A percentile compares a stretch with the other conserved stretches of the same genome.
Conservation (phyloP, 2,329 filamentous ascomycete genomes). For the Xylogone sp. region DNA sequence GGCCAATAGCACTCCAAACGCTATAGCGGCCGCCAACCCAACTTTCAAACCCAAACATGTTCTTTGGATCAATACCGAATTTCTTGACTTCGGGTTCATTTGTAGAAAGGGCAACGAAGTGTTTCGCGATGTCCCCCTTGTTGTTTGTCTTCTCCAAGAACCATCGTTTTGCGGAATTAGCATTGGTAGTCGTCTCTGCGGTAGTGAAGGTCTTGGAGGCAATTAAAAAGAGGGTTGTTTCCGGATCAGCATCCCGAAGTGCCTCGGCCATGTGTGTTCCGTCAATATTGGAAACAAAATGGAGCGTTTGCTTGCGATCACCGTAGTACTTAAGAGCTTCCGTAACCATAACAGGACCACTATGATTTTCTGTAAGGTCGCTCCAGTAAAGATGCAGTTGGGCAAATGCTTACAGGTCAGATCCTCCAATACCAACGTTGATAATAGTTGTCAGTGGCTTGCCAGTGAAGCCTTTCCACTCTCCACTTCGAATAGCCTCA, state of each 20-base stretch:
- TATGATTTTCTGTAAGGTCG: conserved; percentile 30
- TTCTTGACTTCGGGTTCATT: conserved; percentile 95
- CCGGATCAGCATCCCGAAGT: conserved; percentile 80
- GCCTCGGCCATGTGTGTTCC: conserved; percentile 97
- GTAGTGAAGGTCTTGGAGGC: conserved; percentile 99
- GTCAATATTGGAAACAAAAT: conserved; percentile 99
- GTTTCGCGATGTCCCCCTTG: conserved; percentile 90
- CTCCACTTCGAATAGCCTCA: conserved; percentile 86
- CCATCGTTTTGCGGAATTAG: conserved; percentile 95
- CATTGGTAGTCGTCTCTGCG: conserved; percentile 94
- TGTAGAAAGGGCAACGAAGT: conserved; percentile 97
- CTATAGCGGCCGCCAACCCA: conserved; percentile 99
- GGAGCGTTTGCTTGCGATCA: conserved; percentile 77
- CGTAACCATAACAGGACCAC: conserved; percentile 97
- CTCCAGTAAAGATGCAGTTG: background rate
- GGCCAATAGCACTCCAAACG: conserved; percentile 96
- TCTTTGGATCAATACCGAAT: conserved; percentile 97
- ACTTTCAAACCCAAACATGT: conserved; percentile 99
- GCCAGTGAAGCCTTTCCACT: conserved; percentile 96
- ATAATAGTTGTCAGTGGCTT: conserved; percentile 96
- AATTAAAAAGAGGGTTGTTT: conserved; percentile 98
- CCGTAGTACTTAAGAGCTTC: conserved; percentile 96
- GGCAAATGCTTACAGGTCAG: conserved; percentile 76
- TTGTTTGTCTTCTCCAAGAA: conserved; percentile 78
- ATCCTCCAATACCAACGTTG: conserved; percentile 97